Percentiles rank a stretch among this genome's conserved stretches.
phyloP scores from a whole-genome alignment of 2,329 filamentous ascomycete genomes.

The Byssochlamys sp. region DNA sequence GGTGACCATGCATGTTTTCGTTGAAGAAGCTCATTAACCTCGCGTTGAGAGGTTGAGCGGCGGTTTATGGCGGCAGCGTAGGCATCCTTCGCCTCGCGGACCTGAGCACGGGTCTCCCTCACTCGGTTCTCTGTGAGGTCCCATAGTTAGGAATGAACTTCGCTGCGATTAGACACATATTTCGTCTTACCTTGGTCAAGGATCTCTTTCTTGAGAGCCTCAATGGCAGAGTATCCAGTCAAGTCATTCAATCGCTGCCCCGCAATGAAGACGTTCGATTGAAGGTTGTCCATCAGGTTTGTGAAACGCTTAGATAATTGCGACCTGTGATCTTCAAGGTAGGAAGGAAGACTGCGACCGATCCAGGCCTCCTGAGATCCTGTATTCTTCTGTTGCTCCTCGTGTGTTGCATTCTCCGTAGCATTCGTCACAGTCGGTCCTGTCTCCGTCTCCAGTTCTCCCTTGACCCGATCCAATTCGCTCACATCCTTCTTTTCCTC shows the following conservation, averaged over 20 bases:
- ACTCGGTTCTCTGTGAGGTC: conserved; percentile 42
- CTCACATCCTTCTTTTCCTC: conserved; percentile 8
- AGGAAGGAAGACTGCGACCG: conserved; percentile 19
- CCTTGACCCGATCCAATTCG: conserved; percentile 3
- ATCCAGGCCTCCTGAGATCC: not conserved
- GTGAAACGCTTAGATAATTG: conserved; percentile 53
- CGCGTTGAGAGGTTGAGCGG: conserved; percentile 81
- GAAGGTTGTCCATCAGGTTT: conserved; percentile 75
- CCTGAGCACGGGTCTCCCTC: conserved; percentile 47
- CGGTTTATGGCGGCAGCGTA: conserved; percentile 78
- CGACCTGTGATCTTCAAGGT: conserved; percentile 42
- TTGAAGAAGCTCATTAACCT: conserved; percentile 87
- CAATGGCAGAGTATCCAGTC: conserved; percentile 88
- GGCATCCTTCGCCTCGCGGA: conserved; percentile 60
- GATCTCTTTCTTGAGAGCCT: conserved; percentile 72
- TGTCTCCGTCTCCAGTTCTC: not conserved
- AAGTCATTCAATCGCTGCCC: conserved; percentile 85
- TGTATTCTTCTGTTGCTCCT: not conserved
- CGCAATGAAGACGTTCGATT: conserved; percentile 73
- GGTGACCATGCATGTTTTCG: conserved; percentile 89
- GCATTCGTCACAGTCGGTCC: not conserved
- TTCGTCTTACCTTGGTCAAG: conserved; percentile 47
- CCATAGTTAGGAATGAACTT: not conserved
- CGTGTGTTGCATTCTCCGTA: not conserved
- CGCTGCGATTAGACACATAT: conserved; percentile 3